Base-by-base conservation (phyloP, 2,329 filamentous ascomycete species). In the Mycogone perniciosa region DNA sequence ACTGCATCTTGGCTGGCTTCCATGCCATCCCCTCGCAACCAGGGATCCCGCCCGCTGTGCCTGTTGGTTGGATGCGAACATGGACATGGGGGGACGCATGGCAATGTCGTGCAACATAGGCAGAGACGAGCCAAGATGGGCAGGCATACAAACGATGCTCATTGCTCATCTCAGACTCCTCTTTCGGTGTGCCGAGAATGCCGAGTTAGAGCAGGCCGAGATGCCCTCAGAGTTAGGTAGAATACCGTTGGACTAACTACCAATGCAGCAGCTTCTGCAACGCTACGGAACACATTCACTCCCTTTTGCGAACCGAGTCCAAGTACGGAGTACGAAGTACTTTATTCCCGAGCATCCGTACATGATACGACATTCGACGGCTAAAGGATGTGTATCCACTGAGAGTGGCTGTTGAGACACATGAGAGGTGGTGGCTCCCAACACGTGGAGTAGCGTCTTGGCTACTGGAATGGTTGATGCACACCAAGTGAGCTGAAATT, bases 71-170 rank as follows among this genome's bases (percentile, higher is more conserved):
- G 35, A 20, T 38, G 20, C 39, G 11, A 34, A 31, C 31, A 31
- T 44, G 43, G 39, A 29, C 6, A 27, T 31, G 8, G 42, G 37
- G n/a, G 29, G 43, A 13, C 39, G 31, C 27, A 39, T 51, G 29
- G 52, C 40, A 37, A 52, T 52, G 51, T 40, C 31, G 54, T 56
- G 54, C 47, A 46, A 57, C 50, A 51, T 54, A 51, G 54, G 51
- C 47, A 40, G 44, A 33, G 30, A 50, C 20, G 3, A 20, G 20
- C 20, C 20, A 20, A 42, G 40, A 30, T 9, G 47, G 20, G 35
- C 2, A 38, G 20, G 20, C 4, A 38, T 38, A 20, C 5, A 6
- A 38, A n/a, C 20, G 6, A 5, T 38, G 35, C 10, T 38, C 3
- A 38, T n/a, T 38, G n/a, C 6, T 2, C 35, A 38, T 20, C 10